Percentiles rank a stretch among this genome's conserved stretches.
phyloP scores from a whole-genome alignment of 495 filamentous ascomycete species.

The Lophiostoma macrostomum region DNA sequence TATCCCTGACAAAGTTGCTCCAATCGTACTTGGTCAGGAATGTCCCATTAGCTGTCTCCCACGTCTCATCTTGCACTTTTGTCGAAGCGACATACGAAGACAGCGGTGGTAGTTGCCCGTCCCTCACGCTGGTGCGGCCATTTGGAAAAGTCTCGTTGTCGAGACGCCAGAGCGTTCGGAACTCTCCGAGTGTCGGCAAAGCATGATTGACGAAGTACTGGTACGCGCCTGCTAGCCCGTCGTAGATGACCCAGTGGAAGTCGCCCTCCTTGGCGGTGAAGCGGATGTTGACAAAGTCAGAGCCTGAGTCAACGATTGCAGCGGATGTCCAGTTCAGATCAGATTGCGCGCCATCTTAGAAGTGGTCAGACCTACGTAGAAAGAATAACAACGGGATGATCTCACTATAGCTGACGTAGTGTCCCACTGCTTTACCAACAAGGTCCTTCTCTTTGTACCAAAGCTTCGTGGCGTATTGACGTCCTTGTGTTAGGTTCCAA shows the following conservation, averaged over 20 bases:
- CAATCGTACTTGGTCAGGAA: conserved; percentile 48
- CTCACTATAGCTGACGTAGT: conserved; percentile 45
- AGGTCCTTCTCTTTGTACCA: conserved; percentile 42
- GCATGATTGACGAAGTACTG: conserved; percentile 47
- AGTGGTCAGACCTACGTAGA: neutral
- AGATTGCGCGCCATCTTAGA: conserved; percentile 38
- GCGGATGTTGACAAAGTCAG: conserved; percentile 40
- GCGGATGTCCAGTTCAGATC: conserved; percentile 43
- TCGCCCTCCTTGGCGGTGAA: conserved; percentile 43
- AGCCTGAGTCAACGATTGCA: conserved; percentile 32
- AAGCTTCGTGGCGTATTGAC: conserved; percentile 39
- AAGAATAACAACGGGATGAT: neutral
- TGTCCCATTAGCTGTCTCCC: conserved; percentile 40
- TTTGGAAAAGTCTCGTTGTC: conserved; percentile 41
- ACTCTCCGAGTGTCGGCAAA: conserved; percentile 44
- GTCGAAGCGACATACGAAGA: conserved; percentile 37
- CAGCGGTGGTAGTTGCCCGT: conserved; percentile 39
- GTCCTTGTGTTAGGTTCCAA: conserved; percentile 40
- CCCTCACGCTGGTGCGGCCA: conserved; percentile 40
- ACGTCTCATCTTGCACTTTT: conserved; percentile 47
- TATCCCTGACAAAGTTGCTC: conserved; percentile 6
- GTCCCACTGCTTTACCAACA: conserved; percentile 42
- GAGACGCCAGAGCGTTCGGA: conserved; percentile 44
- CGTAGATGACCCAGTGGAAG: conserved; percentile 44
- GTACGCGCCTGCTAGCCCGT: conserved; percentile 43